phyloP scores from a whole-genome alignment of 192 early-diverging fungal genomes.

The Coemansia reversa region DNA sequence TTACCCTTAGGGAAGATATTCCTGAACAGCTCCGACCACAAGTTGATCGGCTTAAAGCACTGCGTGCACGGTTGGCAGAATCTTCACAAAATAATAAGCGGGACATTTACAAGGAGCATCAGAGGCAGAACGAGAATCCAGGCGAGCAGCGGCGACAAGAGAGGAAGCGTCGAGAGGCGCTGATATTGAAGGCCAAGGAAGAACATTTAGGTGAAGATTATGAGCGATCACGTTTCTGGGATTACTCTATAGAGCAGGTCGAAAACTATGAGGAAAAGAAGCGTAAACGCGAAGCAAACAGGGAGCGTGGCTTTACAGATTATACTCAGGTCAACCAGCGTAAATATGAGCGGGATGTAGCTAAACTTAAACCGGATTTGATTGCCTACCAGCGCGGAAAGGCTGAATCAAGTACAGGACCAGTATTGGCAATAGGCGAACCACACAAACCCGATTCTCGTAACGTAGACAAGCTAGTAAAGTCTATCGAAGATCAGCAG shows the following conservation, averaged over 20 bases:
- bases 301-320: conserved; percentile 82
- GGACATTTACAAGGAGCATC: conserved; percentile 74
- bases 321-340: conserved; percentile 81
- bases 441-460: conserved; percentile 59
- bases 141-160: conserved; percentile 64
- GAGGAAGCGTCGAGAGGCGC: conserved; percentile 68
- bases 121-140: conserved; percentile 68
- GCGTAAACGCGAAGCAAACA: conserved; percentile 45
- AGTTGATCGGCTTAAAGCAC: conserved; percentile 23
- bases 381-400: conserved; percentile 70
- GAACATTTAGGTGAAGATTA: conserved; percentile 76
- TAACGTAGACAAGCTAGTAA: conserved; percentile 69
- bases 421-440: conserved; percentile 33
- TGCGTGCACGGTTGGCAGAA: conserved; percentile 25
- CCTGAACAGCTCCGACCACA: conserved; percentile 29
- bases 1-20: conserved; percentile 39
- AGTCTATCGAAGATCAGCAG: conserved; percentile 75
- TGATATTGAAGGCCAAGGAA: conserved; percentile 62
- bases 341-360: conserved; percentile 81
- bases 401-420: conserved; percentile 7
- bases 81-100: conserved; percentile 64
- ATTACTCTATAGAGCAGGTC: conserved; percentile 83
- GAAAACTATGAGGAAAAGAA: conserved; percentile 77
- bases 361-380: conserved; percentile 83
- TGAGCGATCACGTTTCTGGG: conserved; percentile 77